Percentiles rank a stretch among this genome's conserved stretches.
Evolutionary conservation across 2,329 filamentous ascomycete species (phyloP).

Genomic region (Cladosporium oxysporum): DNA sequence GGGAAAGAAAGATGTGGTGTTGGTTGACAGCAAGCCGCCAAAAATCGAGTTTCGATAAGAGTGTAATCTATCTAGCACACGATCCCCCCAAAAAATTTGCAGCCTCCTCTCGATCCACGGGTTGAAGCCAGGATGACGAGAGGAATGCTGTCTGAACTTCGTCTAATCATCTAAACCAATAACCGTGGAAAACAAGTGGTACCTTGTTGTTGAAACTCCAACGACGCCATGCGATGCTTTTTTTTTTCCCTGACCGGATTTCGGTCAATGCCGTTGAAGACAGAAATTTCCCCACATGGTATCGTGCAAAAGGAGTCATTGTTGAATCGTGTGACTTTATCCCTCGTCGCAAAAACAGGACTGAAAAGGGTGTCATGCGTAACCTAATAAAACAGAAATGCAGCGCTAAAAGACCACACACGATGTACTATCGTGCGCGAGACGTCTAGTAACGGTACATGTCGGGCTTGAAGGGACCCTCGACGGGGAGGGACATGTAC

Average conservation of each 20-base stretch:
- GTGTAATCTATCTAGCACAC: constrained; percentile 1
- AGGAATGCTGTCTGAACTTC: neutral
- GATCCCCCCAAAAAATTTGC: neutral
- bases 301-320: constrained; percentile 60
- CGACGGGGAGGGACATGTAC: constrained; percentile 81
- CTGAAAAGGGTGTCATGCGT: constrained; percentile 13
- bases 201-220: constrained; percentile 20
- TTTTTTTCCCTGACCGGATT: constrained; percentile 14
- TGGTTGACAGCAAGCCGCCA: neutral
- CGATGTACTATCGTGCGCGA: constrained; percentile 18
- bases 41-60: constrained; percentile 3
- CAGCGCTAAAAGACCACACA: constrained; percentile 36
- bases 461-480: constrained; percentile 96
- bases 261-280: constrained; percentile 61
- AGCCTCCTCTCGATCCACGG: constrained; percentile 9
- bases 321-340: constrained; percentile 36
- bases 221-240: constrained; percentile 23
- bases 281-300: constrained; percentile 57
- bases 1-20: neutral
- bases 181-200: constrained; percentile 7
- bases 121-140: constrained; percentile 16
- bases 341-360: constrained; percentile 33
- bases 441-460: constrained; percentile 73
- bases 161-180: constrained; percentile 16
- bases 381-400: constrained; percentile 34